phyloP scores from a whole-genome alignment of 208 protist species.

The Naegleria gruberi region DNA sequence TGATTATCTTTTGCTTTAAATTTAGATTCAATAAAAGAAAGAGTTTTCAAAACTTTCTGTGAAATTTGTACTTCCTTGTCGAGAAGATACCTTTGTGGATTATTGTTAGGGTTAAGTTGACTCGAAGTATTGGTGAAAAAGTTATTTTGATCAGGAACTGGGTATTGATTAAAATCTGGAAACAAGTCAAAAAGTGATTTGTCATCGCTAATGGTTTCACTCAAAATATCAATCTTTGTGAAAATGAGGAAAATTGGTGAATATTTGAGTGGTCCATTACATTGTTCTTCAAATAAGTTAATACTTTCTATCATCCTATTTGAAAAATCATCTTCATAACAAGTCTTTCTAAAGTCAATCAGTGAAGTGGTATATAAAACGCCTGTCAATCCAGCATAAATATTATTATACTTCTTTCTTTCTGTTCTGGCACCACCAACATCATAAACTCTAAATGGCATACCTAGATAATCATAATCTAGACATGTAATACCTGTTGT shows the following conservation, averaged over 20 bases:
- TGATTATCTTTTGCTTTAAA: not conserved
- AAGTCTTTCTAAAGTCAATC: conserved; percentile 38
- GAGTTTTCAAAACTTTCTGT: not conserved
- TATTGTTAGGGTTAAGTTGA: no score
- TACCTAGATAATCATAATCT: not conserved
- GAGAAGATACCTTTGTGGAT: no score
- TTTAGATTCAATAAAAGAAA: not conserved
- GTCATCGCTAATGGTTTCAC: not conserved
- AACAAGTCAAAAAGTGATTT: not conserved
- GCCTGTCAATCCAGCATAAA: conserved; percentile 20
- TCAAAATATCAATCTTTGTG: not conserved
- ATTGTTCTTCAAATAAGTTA: conserved; percentile 23
- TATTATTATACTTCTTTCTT: conserved; percentile 31
- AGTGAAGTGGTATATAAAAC: conserved; percentile 32
- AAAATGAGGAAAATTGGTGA: not conserved
- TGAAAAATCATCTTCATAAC: conserved; percentile 46
- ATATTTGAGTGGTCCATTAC: conserved; percentile 20
- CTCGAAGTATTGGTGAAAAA: no score
- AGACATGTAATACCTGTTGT: not conserved
- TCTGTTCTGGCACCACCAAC: not conserved
- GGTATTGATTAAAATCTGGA: not conserved
- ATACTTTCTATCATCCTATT: conserved; percentile 25
- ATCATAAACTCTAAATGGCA: not conserved
- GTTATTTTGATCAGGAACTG: no score
- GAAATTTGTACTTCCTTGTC: not conserved